These are phyloP conservation scores for Epichloe amarillans DNA, from an alignment of 2,329 filamentous ascomycete genomes.

Conservation along the genomic window DNA sequence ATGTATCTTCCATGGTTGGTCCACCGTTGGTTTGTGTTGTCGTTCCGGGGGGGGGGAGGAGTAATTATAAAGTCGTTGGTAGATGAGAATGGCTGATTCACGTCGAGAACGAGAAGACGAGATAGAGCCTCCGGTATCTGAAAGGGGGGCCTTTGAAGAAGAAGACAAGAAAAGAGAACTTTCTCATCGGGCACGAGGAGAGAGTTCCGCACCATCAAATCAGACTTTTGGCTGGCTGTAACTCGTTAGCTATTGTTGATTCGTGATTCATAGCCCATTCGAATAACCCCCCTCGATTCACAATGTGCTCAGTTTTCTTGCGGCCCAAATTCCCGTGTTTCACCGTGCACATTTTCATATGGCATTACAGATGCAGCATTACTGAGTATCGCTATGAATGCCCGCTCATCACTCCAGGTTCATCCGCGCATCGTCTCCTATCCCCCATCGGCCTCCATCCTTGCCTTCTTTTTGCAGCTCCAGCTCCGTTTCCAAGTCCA, in stretches of 20 bases:
- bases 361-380: background rate
- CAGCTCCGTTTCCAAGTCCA: constrained; percentile 33
- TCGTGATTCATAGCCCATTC: background rate
- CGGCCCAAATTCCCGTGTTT: background rate
- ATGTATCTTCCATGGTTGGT: background rate
- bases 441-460: constrained; percentile 54
- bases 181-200: too few species aligned
- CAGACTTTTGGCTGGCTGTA: background rate
- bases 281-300: background rate
- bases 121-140: too few species aligned
- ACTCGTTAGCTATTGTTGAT: background rate
- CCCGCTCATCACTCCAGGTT: constrained; percentile 50
- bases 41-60: too few species aligned
- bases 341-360: background rate
- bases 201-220: too few species aligned
- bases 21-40: background rate
- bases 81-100: too few species aligned
- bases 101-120: too few species aligned
- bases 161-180: too few species aligned
- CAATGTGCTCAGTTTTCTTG: background rate
- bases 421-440: constrained; percentile 78
- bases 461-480: constrained; percentile 39
- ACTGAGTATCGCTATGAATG: background rate
- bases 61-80: too few species aligned
- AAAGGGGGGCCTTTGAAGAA: too few species aligned